Conservation (phyloP, 495 filamentous ascomycete species). For the Acidomyces sp. region DNA sequence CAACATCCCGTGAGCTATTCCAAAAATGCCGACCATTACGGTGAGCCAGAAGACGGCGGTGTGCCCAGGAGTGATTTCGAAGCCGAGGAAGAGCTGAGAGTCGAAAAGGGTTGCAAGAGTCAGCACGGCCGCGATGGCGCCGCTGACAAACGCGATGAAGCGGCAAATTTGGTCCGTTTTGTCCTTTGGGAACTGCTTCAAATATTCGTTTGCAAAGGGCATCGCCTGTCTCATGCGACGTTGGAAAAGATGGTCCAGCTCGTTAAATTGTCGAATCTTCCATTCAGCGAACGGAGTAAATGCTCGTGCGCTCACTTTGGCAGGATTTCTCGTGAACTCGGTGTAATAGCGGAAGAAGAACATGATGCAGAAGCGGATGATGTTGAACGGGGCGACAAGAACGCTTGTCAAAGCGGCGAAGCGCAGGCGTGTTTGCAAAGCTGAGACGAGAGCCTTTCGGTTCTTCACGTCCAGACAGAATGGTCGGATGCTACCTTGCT, state of each 20-base stretch:
- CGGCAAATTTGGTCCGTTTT: conserved; percentile 71
- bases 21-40: conserved; percentile 52
- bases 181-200: conserved; percentile 93
- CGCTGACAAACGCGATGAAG: conserved; percentile 76
- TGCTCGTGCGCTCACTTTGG: conserved; percentile 63
- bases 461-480: conserved; percentile 72
- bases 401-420: conserved; percentile 79
- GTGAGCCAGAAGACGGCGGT: conserved; percentile 72
- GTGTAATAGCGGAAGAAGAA: conserved; percentile 62
- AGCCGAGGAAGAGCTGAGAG: conserved; percentile 77
- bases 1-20: conserved; percentile 60
- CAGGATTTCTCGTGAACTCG: conserved; percentile 89
- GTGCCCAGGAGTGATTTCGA: conserved; percentile 75
- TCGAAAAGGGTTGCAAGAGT: conserved; percentile 70
- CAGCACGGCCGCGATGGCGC: conserved; percentile 72
- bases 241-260: conserved; percentile 81
- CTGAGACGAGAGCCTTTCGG: conserved; percentile 61
- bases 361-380: conserved; percentile 67
- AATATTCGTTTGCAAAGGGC: conserved; percentile 79
- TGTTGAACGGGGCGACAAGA: conserved; percentile 68
- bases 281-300: conserved; percentile 92
- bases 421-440: conserved; percentile 59
- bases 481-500: conserved; percentile 67
- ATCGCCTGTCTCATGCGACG: conserved; percentile 87
- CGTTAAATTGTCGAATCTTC: conserved; percentile 98